A percentile compares a stretch with the other conserved stretches of the same genome.
phyloP scores from a whole-genome alignment of 495 filamentous ascomycete genomes.

The Trichoderma asperelloides region DNA sequence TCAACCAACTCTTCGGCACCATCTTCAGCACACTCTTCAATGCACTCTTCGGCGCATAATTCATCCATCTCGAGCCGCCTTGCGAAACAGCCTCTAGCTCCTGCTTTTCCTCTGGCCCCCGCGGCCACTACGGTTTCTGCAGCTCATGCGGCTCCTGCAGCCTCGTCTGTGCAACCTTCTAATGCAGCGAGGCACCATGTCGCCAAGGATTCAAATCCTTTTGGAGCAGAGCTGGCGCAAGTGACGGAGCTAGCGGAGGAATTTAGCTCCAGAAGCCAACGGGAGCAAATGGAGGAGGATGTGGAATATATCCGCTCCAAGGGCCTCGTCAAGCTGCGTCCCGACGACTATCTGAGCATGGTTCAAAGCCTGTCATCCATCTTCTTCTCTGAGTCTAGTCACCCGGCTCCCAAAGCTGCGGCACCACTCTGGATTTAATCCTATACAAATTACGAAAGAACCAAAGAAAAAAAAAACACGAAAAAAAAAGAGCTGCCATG shows the following conservation, averaged over 20 bases:
- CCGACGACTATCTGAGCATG: conserved; percentile 76
- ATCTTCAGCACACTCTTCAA: conserved; percentile 6
- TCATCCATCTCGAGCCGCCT: conserved; percentile 16
- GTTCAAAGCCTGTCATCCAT: conserved; percentile 57
- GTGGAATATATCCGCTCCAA: conserved; percentile 53
- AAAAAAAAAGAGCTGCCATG: not conserved
- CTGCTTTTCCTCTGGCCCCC: not conserved
- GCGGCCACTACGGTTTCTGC: conserved; percentile 12
- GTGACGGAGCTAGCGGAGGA: conserved; percentile 81
- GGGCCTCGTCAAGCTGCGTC: conserved; percentile 66
- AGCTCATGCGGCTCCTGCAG: conserved; percentile 18
- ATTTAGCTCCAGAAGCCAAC: conserved; percentile 54
- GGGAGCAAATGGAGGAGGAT: conserved; percentile 62
- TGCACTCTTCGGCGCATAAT: conserved; percentile 18
- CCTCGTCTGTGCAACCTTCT: conserved; percentile 12
- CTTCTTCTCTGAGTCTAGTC: conserved; percentile 24
- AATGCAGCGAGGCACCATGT: conserved; percentile 17
- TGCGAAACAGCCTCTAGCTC: not conserved
- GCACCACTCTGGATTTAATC: conserved; percentile 23
- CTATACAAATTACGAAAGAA: not conserved
- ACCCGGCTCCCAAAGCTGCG: not conserved
- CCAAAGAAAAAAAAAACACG: not conserved
- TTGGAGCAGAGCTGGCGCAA: conserved; percentile 66
- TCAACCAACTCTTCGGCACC: conserved; percentile 14
- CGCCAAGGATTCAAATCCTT: conserved; percentile 41